Evolutionary conservation across 305 asterid species (phyloP), one percentile per base, ranked within the genome.

Genomic region (Solanum aculeatissimum): DNA sequence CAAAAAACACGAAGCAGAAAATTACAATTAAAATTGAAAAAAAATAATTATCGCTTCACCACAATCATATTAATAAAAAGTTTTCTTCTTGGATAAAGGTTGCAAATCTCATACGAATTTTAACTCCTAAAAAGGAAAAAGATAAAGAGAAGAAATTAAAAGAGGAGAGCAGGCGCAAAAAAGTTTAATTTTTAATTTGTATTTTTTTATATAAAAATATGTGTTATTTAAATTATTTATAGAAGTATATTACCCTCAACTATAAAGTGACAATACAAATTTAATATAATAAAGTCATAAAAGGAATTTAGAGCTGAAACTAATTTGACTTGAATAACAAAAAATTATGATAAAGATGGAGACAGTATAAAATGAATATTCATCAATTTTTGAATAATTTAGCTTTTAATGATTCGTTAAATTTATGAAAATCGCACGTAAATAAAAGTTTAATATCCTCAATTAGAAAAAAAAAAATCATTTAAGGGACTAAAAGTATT

Each of bases 1-100:
- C 3, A 0, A 0, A 0, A 0, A 63, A 1, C 15, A 13, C 1
- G 1, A 29, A 7, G 4, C 11, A 0, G 1, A 15, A 8, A 0
- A 3, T 3, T 65, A 15, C 0, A 13, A 25, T 15, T 63, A 15
- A 65, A 0, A 65, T 7, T 1, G n/a, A n/a, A n/a, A 65, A 29
- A 0, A 13, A 62, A 1, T 65, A 15, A 7, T 3, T 29, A 65
- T 29, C 43, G 7, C 6, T 65, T 3, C 9, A 29, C 0, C 1
- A 15, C 19, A 29, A 65, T 1, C 5, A 7, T 1, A 6, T 12
- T 5, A 35, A 9, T 12, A 60, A 3, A 7, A 3, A 15, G 15
- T 19, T 12, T 43, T 25, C 9, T 23, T 47, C 63, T 49, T 27
- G 25, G 27, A 16, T 49, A 49, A 49, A 49, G 42, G 27, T 2